phyloP scores from a whole-genome alignment of 768 basidiomycete species.

The Suillus paluster region DNA sequence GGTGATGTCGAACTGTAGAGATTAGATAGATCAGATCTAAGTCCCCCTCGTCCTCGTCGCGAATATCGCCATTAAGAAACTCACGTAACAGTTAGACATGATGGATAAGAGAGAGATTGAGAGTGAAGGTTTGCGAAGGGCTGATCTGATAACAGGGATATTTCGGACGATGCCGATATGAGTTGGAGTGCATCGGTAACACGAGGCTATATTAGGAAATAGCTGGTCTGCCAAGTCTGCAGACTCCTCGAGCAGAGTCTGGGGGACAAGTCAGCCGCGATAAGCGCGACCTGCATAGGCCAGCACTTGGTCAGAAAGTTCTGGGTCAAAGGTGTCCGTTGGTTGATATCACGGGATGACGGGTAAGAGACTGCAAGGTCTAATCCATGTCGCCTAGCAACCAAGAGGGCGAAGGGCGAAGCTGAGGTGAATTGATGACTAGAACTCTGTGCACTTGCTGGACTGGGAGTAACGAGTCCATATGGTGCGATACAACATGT shows the following conservation, averaged over 20 bases:
- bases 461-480: background rate
- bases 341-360: too few species aligned
- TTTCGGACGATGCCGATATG: conserved; percentile 24
- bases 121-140: background rate
- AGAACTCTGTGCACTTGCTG: conserved; percentile 1
- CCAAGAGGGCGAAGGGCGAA: background rate
- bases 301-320: too few species aligned
- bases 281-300: too few species aligned
- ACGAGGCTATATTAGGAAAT: too few species aligned
- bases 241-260: too few species aligned
- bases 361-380: too few species aligned
- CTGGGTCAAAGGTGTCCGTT: too few species aligned
- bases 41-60: background rate
- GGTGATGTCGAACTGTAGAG: conserved; percentile 65
- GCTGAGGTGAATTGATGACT: background rate
- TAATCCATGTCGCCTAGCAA: background rate
- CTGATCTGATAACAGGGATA: conserved; percentile 16
- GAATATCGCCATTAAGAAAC: conserved; percentile 6
- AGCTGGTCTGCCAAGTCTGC: too few species aligned
- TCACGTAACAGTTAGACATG: conserved; percentile 25
- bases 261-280: too few species aligned
- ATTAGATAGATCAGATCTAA: conserved; percentile 11
- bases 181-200: too few species aligned
- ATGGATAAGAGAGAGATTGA: conserved; percentile 13
- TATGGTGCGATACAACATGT: background rate